These are phyloP conservation scores for Fusarium domesticum DNA, from an alignment of 2,329 filamentous ascomycete genomes.

Conservation along the genomic window DNA sequence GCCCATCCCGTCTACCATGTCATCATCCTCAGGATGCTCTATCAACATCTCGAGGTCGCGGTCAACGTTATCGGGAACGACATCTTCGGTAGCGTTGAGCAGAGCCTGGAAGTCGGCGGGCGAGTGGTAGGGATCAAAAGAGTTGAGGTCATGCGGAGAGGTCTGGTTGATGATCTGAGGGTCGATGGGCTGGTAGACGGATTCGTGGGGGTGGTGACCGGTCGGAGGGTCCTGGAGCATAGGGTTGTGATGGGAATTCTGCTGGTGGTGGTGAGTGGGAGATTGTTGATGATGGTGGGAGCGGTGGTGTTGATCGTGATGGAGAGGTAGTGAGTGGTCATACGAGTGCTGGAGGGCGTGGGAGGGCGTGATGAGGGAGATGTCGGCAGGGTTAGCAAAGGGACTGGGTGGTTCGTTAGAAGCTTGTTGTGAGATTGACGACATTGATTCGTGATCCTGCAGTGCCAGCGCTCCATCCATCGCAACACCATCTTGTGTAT, in stretches of 20 bases:
- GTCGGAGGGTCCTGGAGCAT: constrained; percentile 33
- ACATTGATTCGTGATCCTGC: constrained; percentile 31
- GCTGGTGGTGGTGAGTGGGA: constrained; percentile 10
- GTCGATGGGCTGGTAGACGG: constrained; percentile 54
- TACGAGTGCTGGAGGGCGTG: constrained; percentile 35
- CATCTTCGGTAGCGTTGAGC: constrained; percentile 47
- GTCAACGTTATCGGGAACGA: constrained; percentile 43
- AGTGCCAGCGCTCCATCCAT: constrained; percentile 28
- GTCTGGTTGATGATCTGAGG: constrained; percentile 53
- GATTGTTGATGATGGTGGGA: constrained; percentile 8
- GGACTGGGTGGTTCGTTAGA: constrained; percentile 33
- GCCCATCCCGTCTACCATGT: constrained; percentile 19
- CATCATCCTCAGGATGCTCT: constrained; percentile 44
- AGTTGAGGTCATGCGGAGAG: constrained; percentile 30
- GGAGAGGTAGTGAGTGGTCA: constrained; percentile 26
- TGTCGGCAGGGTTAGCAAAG: constrained; percentile 49
- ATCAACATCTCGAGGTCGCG: constrained; percentile 53
- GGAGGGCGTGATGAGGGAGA: constrained; percentile 42
- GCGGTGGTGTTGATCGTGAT: constrained; percentile 16
- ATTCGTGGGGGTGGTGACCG: constrained; percentile 25
- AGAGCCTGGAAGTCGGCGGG: constrained; percentile 54
- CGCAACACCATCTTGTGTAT: constrained; percentile 14
- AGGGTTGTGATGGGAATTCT: constrained; percentile 24
- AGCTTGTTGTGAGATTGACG: constrained; percentile 26
- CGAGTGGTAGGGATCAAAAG: constrained; percentile 41